A percentile compares a stretch with the other conserved stretches of the same genome.
phyloP scores from a whole-genome alignment of 768 basidiomycete species.

The Hortiboletus campestris region DNA sequence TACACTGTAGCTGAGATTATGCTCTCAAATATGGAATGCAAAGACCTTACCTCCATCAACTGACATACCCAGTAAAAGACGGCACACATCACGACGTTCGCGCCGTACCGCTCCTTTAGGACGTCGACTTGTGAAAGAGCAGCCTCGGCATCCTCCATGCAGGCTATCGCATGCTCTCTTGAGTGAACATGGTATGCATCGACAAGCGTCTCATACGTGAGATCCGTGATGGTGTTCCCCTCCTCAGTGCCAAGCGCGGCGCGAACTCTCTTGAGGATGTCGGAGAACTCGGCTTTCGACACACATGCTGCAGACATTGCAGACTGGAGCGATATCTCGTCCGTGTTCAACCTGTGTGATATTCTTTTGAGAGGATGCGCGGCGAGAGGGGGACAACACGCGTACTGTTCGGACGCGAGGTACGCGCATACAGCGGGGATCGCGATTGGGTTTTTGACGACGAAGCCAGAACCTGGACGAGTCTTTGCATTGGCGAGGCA shows the following conservation, averaged over 20 bases:
- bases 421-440: slow-evolving; percentile 32
- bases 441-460: slow-evolving; percentile 20
- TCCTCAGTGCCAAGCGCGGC: slow-evolving; percentile 15
- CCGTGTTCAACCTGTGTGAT: slow-evolving; percentile 21
- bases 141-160: slow-evolving; percentile 36
- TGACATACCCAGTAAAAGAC: slow-evolving; percentile 49
- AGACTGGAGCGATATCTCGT: slow-evolving; percentile 29
- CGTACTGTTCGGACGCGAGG: slow-evolving; percentile 33
- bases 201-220: slow-evolving; percentile 35
- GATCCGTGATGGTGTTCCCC: not conserved
- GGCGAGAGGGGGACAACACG: not conserved
- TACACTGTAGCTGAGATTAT: not conserved
- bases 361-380: not conserved
- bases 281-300: slow-evolving; percentile 16
- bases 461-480: slow-evolving; percentile 28
- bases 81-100: slow-evolving; percentile 31
- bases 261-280: slow-evolving; percentile 23
- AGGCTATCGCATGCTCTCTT: slow-evolving; percentile 24
- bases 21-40: not conserved
- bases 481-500: slow-evolving; percentile 23
- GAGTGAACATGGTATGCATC: slow-evolving; percentile 20
- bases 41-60: slow-evolving; percentile 33
- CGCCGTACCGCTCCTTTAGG: slow-evolving; percentile 21
- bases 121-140: slow-evolving; percentile 12
- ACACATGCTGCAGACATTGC: slow-evolving; percentile 28